Conservation (phyloP, 345 rosid species). For the Erodium maritimum region DNA sequence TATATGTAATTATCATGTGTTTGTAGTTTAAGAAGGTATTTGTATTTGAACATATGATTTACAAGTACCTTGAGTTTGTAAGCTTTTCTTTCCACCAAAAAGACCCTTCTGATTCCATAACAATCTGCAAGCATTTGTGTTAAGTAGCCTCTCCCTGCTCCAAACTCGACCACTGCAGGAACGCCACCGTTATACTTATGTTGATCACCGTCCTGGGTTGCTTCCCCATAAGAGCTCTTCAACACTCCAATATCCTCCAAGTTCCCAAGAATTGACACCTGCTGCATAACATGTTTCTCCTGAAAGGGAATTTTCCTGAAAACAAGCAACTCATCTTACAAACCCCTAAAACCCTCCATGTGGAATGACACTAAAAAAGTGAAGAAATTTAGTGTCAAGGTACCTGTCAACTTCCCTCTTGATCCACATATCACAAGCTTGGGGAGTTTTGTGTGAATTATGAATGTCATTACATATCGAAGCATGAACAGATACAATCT, state of each 20-base stretch:
- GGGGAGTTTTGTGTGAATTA: constrained; percentile 55
- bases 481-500: constrained; percentile 46
- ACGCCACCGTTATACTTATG: constrained; percentile 12
- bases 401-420: constrained; percentile 79
- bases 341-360: not conserved
- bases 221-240: constrained; percentile 19
- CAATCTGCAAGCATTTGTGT: constrained; percentile 91
- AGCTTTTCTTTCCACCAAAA: constrained; percentile 72
- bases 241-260: constrained; percentile 67
- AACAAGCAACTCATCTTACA: constrained; percentile 11
- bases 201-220: constrained; percentile 7
- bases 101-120: constrained; percentile 59
- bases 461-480: constrained; percentile 33
- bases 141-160: constrained; percentile 95
- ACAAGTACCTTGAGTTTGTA: constrained; percentile 82
- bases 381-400: not conserved
- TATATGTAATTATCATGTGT: too few species aligned
- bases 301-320: constrained; percentile 78
- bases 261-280: constrained; percentile 86
- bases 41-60: too few species aligned
- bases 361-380: constrained; percentile 1
- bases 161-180: constrained; percentile 80
- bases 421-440: constrained; percentile 73
- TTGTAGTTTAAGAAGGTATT: too few species aligned
- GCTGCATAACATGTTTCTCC: constrained; percentile 82